Conservation (phyloP, 2,329 filamentous ascomycete genomes). For the Hypocrella siamensis region DNA sequence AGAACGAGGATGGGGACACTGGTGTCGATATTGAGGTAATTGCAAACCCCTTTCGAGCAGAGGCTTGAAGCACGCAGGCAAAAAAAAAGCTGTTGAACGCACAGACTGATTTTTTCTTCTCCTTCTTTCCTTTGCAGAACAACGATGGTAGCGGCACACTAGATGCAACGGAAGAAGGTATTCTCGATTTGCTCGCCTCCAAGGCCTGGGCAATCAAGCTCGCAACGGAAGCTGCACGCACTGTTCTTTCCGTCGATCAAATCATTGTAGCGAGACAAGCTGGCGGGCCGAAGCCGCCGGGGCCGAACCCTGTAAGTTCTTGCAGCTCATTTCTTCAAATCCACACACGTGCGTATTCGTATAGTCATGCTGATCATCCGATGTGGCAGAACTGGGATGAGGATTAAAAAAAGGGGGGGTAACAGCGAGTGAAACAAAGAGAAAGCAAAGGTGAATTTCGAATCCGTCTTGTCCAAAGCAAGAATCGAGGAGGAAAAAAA, state of each 20-base stretch:
- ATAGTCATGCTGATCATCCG: too few relatives aligned
- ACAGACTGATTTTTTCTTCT: neutral
- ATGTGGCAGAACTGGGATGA: constrained; percentile 55
- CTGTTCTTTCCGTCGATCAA: constrained; percentile 91
- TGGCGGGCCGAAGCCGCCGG: constrained; percentile 91
- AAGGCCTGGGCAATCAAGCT: constrained; percentile 97
- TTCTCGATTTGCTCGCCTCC: constrained; percentile 78
- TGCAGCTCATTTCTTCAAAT: neutral
- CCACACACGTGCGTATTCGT: too few relatives aligned
- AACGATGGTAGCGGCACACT: constrained; percentile 65
- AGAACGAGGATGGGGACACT: constrained; percentile 75
- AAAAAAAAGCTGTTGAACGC: too few relatives aligned
- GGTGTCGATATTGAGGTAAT: constrained; percentile 81
- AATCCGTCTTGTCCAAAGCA: too few relatives aligned
- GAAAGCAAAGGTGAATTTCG: neutral
- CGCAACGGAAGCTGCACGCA: constrained; percentile 86
- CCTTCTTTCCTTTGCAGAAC: constrained; percentile 31
- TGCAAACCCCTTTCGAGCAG: neutral
- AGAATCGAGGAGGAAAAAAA: too few relatives aligned
- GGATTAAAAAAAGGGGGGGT: constrained; percentile 23
- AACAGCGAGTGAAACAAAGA: neutral
- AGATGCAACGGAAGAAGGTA: constrained; percentile 75
- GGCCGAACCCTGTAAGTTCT: constrained; percentile 60
- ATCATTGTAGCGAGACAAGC: constrained; percentile 98
- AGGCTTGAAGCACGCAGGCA: too few relatives aligned